Evolutionary conservation across 257 asterid genomes (phyloP), one percentile per base, ranked within the genome.

Genomic region (Solanum rostratum): DNA sequence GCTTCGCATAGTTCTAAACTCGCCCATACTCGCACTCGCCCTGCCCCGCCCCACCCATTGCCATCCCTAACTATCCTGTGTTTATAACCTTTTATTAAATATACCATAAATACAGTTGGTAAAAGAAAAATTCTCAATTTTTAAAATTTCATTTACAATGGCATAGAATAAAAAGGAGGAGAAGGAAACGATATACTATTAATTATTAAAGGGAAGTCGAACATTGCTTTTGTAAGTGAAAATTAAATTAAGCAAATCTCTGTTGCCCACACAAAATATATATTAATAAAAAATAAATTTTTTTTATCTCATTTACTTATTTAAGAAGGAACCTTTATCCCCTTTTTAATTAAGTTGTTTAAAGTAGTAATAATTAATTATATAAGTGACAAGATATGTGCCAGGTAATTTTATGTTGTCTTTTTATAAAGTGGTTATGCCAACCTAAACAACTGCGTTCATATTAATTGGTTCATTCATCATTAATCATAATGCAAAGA

Each of bases 361-460:
- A 76, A 76, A 76, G 62, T 27, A 74, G 65, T 57, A 57, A 55
- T 55, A 55, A 57, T 54, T 57, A 20, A 57, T 19, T 22, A 24
- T 33, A 33, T 33, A 33, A 33, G 50, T 41, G 78, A n/a, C 27
- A 46, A 49, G 24, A 76, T 27, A 29, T 49, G 16, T 46, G 60
- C 27, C 82, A 76, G 82, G 10, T 49, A 46, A 76, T 24, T 76
- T 49, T 76, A 76, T 76, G 82, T 87, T 88, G 85, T 86, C 88
- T 84, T 80, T 82, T 74, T 62, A 57, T 62, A 57, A 83, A 86
- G 89, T 92, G 89, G 95, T 88, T 91, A 87, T 79, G 90, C 92
- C 94, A 90, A 90, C 91, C 87, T 76, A 88, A 87, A 87, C 91
- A 33, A 90, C 87, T 86, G 30, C 74, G 65, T 68, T 70, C 18